These are phyloP conservation scores for Yarrowia porcina DNA, from an alignment of 805 yeast species.

Conservation along the genomic window DNA sequence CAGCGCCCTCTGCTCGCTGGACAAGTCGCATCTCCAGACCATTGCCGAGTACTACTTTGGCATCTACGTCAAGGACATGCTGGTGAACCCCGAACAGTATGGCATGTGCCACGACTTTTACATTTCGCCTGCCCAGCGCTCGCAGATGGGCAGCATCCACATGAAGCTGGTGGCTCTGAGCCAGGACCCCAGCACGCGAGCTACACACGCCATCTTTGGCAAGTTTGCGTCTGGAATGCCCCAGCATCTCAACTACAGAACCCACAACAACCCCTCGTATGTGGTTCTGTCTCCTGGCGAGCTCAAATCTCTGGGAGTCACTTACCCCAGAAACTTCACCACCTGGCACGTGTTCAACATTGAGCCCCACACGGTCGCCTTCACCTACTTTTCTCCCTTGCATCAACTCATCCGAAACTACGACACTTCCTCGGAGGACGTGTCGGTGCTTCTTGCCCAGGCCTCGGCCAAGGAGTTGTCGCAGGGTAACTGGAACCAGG, in stretches of 20 bases:
- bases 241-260: neutral
- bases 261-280: neutral
- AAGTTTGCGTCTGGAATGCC: neutral
- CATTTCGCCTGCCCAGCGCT: conserved; percentile 15
- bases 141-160: conserved; percentile 5
- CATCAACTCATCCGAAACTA: conserved; percentile 12
- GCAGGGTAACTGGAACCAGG: conserved; percentile 18
- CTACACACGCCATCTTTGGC: neutral
- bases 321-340: neutral
- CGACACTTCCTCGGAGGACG: neutral
- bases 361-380: conserved; percentile 18
- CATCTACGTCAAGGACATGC: neutral
- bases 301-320: neutral
- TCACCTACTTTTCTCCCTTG: conserved; percentile 17
- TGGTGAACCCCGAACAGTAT: conserved; percentile 23
- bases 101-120: conserved; percentile 18
- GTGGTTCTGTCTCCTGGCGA: conserved; percentile 17
- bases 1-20: neutral
- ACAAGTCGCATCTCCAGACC: neutral
- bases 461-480: conserved; percentile 11
- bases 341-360: conserved; percentile 25
- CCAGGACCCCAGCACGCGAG: neutral
- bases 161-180: neutral
- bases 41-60: conserved; percentile 11
- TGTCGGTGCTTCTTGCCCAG: neutral